Conservation (phyloP, 176 grass and related monocot species). For the Poa annua region DNA sequence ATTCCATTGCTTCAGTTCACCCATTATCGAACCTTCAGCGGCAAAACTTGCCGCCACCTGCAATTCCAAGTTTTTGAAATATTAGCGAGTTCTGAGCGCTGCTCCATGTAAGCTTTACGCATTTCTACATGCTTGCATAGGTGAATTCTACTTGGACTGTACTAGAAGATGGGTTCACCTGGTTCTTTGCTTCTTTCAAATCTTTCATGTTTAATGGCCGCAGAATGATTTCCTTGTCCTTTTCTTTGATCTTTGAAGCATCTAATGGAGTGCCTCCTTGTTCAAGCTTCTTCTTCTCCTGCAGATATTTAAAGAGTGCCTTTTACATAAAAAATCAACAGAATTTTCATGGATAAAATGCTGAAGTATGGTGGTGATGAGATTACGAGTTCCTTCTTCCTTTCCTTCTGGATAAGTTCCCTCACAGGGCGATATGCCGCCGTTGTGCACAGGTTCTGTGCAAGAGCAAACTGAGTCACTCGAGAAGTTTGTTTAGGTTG, state of each 20-base stretch:
- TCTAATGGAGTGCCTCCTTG: constrained; percentile 42
- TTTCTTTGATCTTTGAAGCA: constrained; percentile 45
- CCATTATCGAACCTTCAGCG: constrained; percentile 80
- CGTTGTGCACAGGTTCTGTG: constrained; percentile 85
- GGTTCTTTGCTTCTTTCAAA: constrained; percentile 89
- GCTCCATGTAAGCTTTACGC: not conserved
- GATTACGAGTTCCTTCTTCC: constrained; percentile 84
- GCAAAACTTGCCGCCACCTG: constrained; percentile 92
- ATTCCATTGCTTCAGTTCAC: constrained; percentile 94
- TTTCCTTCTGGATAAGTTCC: constrained; percentile 89
- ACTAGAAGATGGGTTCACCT: constrained; percentile 49
- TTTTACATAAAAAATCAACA: not conserved
- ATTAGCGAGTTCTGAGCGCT: not conserved
- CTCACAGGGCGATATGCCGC: constrained; percentile 91
- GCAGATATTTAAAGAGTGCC: constrained; percentile 20
- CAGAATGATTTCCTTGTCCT: constrained; percentile 54
- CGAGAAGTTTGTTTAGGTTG: not conserved
- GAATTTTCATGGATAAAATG: not conserved
- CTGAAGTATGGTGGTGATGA: not conserved
- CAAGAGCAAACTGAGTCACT: constrained; percentile 29
- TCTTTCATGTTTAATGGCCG: constrained; percentile 82
- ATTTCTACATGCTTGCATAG: not conserved
- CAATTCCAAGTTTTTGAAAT: constrained; percentile 32
- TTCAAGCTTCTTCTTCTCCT: constrained; percentile 61
- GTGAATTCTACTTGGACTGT: not conserved